These are phyloP conservation scores for Halenospora varia DNA, from an alignment of 495 filamentous ascomycete genomes.

Conservation along the genomic window DNA sequence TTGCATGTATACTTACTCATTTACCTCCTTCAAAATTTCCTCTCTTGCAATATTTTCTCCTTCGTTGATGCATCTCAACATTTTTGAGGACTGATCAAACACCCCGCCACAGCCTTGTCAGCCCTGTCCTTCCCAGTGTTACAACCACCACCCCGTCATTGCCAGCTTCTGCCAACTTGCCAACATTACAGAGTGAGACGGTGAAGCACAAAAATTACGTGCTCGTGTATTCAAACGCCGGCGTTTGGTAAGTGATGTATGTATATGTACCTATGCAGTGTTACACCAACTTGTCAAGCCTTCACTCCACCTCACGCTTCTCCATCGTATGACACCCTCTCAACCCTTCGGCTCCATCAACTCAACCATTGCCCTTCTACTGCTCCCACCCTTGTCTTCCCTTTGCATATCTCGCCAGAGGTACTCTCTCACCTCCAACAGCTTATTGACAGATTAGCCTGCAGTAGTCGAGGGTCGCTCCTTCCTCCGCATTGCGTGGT, in stretches of 20 bases:
- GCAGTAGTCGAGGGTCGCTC: neutral
- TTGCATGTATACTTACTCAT: too few species aligned
- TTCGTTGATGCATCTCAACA: too few species aligned
- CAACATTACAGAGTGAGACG: neutral
- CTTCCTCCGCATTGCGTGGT: neutral
- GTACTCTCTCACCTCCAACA: neutral
- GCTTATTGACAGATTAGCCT: neutral
- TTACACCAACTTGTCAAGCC: neutral
- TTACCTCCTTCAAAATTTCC: too few species aligned
- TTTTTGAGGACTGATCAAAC: too few species aligned
- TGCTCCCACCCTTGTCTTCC: too few species aligned
- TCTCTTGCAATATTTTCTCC: too few species aligned
- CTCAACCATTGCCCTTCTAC: too few species aligned
- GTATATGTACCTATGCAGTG: neutral
- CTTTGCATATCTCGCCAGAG: neutral
- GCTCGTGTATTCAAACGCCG: neutral
- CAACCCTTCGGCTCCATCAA: neutral
- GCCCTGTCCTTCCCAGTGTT: neutral
- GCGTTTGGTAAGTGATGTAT: neutral
- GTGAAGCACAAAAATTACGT: neutral
- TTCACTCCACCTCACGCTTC: neutral
- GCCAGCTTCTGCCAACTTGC: neutral
- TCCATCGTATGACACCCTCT: neutral
- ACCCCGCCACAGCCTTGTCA: neutral
- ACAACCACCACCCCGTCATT: neutral